Conservation (phyloP, 2,329 filamentous ascomycete species). For the Botrytis tulipae region DNA sequence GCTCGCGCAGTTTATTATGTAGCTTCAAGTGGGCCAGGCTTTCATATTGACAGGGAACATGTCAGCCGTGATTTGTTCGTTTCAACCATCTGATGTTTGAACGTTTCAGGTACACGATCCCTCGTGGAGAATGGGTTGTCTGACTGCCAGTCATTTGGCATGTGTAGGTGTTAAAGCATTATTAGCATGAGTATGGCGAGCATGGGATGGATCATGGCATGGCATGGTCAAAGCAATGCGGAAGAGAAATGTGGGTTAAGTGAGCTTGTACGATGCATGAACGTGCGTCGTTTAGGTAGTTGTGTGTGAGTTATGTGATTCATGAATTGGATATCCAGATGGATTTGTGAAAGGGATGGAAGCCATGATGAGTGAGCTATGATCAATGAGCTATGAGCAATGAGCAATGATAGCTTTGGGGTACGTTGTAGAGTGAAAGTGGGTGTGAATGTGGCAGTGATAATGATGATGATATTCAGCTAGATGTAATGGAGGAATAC, state of each 20-base stretch:
- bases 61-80: conserved; percentile 5
- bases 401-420: neutral
- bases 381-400: neutral
- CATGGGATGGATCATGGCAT: conserved; percentile 4
- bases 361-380: neutral
- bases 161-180: neutral
- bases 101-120: conserved; percentile 19
- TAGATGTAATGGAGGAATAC: no score
- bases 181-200: conserved; percentile 1
- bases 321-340: neutral
- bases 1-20: neutral
- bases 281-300: neutral
- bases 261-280: neutral
- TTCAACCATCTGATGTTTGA: conserved; percentile 13
- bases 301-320: neutral
- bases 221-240: conserved; percentile 2
- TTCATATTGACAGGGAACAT: neutral
- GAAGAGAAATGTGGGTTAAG: neutral
- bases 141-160: neutral
- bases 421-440: neutral
- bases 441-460: neutral
- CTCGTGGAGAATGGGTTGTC: conserved; percentile 13
- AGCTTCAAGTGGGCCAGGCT: neutral
- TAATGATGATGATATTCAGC: neutral
- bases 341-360: neutral